Percentiles rank a stretch among this genome's conserved stretches.
These are phyloP conservation scores for Kwoniella botswanensis DNA, from an alignment of 768 basidiomycete species.

Conservation along the genomic window DNA sequence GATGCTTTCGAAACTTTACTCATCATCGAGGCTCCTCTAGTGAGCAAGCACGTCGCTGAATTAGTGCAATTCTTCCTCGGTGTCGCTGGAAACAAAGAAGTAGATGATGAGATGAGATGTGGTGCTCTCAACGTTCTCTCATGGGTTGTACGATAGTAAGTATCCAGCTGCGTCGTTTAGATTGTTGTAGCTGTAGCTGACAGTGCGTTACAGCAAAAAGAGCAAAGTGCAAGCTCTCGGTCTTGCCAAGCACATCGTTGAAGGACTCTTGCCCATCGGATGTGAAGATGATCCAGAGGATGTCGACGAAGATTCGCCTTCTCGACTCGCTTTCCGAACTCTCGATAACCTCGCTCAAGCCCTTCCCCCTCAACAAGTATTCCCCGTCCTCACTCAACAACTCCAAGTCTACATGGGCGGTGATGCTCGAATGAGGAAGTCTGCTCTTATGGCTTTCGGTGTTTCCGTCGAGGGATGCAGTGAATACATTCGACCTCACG, in stretches of 20 bases:
- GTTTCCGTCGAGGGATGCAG: slow-evolving; percentile 96
- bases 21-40: slow-evolving; percentile 92
- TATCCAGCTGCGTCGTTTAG: slow-evolving; percentile 17
- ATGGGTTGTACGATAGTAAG: slow-evolving; percentile 96
- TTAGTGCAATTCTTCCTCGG: slow-evolving; percentile 85
- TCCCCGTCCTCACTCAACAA: slow-evolving; percentile 82
- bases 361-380: slow-evolving; percentile 92
- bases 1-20: slow-evolving; percentile 95
- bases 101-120: slow-evolving; percentile 80
- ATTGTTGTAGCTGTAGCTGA: slow-evolving; percentile 15
- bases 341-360: slow-evolving; percentile 90
- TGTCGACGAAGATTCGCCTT: slow-evolving; percentile 83
- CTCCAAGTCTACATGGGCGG: slow-evolving; percentile 86
- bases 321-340: slow-evolving; percentile 88
- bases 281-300: slow-evolving; percentile 94
- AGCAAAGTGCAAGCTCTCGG: slow-evolving; percentile 85
- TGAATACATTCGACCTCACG: slow-evolving; percentile 94
- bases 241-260: slow-evolving; percentile 82
- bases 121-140: slow-evolving; percentile 90
- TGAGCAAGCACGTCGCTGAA: slow-evolving; percentile 84
- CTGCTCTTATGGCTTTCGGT: slow-evolving; percentile 92
- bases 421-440: slow-evolving; percentile 79
- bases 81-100: slow-evolving; percentile 76
- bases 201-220: slow-evolving; percentile 74
- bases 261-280: slow-evolving; percentile 90